Evolutionary conservation across 1,284 basidiomycete species (phyloP).

Genomic region (Macrocybe sp.): DNA sequence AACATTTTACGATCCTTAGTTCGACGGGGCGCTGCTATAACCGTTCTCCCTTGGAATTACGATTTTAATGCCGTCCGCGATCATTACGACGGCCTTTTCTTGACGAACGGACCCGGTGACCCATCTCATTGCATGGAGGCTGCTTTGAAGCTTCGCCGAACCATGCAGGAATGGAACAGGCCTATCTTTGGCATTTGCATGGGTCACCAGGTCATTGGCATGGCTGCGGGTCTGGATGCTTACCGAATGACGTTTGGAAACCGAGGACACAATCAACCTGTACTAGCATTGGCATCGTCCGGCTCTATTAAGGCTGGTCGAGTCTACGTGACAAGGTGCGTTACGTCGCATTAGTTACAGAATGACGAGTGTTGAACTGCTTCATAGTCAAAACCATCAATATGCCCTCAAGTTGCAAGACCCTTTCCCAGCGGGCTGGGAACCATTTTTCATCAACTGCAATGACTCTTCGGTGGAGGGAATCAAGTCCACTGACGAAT

Average conservation of each 20-base stretch:
- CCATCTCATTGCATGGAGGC: conserved; percentile 89
- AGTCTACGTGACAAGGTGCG: conserved; percentile 93
- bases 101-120: conserved; percentile 96
- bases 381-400: conserved; percentile 84
- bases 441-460: conserved; percentile 97
- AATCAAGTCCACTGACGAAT: conserved; percentile 86
- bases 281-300: conserved; percentile 85
- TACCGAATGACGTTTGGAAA: conserved; percentile 98
- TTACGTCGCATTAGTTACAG: conserved; percentile 11
- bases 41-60: conserved; percentile 96
- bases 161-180: conserved; percentile 84
- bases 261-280: conserved; percentile 99
- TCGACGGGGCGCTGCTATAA: conserved; percentile 86
- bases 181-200: conserved; percentile 99
- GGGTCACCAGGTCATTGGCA: conserved; percentile 97
- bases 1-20: conserved; percentile 95
- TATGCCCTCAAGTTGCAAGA: conserved; percentile 92
- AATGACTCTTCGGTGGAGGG: conserved; percentile 98
- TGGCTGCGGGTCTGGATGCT: conserved; percentile 94
- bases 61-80: conserved; percentile 92
- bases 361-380: not conserved
- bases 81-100: conserved; percentile 92
- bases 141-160: conserved; percentile 74
- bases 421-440: conserved; percentile 92
- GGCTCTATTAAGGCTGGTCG: conserved; percentile 93